Conservation (phyloP, 805 yeast genomes). For the Candida boleticola region DNA sequence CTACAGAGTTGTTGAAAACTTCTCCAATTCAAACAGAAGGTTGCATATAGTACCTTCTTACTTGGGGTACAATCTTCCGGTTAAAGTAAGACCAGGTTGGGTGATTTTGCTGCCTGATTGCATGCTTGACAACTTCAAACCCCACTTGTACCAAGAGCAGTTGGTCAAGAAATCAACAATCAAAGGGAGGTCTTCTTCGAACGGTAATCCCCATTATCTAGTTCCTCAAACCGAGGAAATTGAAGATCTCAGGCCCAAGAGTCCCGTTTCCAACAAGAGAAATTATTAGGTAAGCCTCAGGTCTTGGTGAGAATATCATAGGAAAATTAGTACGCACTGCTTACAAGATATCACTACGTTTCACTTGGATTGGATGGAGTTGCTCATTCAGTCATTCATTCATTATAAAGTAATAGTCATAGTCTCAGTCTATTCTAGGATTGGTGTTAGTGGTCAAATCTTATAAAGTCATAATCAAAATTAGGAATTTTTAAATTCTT, state of each 20-base stretch:
- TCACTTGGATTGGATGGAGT: too few species aligned
- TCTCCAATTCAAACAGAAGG: slow-evolving; percentile 76
- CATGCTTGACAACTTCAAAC: slow-evolving; percentile 63
- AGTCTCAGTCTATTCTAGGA: too few species aligned
- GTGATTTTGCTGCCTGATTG: slow-evolving; percentile 85
- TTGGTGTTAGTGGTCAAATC: too few species aligned
- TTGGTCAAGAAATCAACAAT: slow-evolving; percentile 30
- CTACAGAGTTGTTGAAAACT: slow-evolving; percentile 84
- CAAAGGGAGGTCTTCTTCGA: slow-evolving; percentile 10
- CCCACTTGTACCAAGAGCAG: slow-evolving; percentile 28
- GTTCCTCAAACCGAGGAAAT: slow-evolving; percentile 72
- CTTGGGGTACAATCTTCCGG: slow-evolving; percentile 62
- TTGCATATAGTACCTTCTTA: slow-evolving; percentile 80
- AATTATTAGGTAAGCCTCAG: too few species aligned
- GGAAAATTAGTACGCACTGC: too few species aligned
- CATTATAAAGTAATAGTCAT: too few species aligned
- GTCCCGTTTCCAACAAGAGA: slow-evolving; percentile 54
- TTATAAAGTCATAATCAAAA: too few species aligned
- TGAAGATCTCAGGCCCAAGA: slow-evolving; percentile 79
- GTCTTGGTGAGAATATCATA: too few species aligned
- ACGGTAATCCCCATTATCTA: slow-evolving; percentile 32
- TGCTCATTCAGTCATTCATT: too few species aligned
- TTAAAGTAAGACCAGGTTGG: slow-evolving; percentile 83
- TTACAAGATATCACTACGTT: too few species aligned
- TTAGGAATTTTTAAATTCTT: too few species aligned